phyloP scores from a whole-genome alignment of 108 stramenopile genomes.

The Nitzschia putrida region DNA sequence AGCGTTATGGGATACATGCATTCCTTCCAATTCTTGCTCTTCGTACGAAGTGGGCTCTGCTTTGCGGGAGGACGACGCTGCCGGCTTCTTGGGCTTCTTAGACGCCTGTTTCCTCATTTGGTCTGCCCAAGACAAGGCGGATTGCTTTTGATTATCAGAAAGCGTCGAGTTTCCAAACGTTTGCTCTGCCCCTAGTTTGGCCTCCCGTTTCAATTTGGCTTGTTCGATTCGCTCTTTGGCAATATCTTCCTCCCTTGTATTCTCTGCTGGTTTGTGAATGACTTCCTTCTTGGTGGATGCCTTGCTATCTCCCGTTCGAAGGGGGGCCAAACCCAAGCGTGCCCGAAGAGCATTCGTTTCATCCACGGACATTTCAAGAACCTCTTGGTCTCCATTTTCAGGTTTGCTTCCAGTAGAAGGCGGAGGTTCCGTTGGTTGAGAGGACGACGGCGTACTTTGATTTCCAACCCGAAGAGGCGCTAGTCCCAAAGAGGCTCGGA shows the following conservation, averaged over 20 bases:
- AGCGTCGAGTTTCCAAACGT: slow-evolving; percentile 35
- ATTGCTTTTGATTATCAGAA: slow-evolving; percentile 22
- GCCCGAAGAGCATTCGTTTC: slow-evolving; percentile 79
- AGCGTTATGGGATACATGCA: slow-evolving; percentile 64
- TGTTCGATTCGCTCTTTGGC: slow-evolving; percentile 58
- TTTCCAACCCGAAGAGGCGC: slow-evolving; percentile 52
- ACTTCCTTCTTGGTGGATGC: slow-evolving; percentile 21
- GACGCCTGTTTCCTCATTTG: slow-evolving; percentile 46
- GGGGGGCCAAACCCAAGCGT: slow-evolving; percentile 71
- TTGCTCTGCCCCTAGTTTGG: slow-evolving; percentile 38
- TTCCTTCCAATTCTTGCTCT: slow-evolving; percentile 62
- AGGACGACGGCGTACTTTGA: not conserved
- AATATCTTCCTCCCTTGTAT: slow-evolving; percentile 40
- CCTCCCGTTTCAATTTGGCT: slow-evolving; percentile 56
- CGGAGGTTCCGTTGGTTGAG: not conserved
- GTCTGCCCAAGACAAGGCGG: slow-evolving; percentile 64
- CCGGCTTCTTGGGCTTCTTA: slow-evolving; percentile 38
- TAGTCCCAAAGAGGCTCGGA: slow-evolving; percentile 76
- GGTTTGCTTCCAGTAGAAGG: not conserved
- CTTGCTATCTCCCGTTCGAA: slow-evolving; percentile 5
- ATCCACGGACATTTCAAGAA: slow-evolving; percentile 64
- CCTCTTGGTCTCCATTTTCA: slow-evolving; percentile 19
- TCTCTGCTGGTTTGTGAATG: slow-evolving; percentile 63
- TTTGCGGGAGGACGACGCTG: slow-evolving; percentile 8
- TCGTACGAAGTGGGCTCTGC: slow-evolving; percentile 43